phyloP scores from a whole-genome alignment of 2,329 filamentous ascomycete genomes.

The Phaeophleospora eucalypticola region DNA sequence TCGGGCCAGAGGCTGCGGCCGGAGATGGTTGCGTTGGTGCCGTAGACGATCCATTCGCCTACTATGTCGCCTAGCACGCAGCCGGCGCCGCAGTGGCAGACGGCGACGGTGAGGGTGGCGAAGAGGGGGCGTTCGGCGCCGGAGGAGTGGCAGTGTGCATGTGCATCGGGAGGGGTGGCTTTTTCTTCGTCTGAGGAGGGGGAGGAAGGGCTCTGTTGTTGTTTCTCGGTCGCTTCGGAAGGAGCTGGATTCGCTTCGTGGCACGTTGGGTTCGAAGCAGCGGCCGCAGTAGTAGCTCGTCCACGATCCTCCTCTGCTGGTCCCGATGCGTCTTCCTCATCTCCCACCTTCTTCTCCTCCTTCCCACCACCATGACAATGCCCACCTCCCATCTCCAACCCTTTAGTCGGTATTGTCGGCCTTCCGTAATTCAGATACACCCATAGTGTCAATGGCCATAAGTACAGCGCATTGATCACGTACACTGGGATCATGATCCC shows the following conservation, averaged over 20 bases:
- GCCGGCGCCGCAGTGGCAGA: constrained; percentile 33
- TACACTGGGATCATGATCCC: constrained; percentile 23
- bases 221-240: too few relatives aligned
- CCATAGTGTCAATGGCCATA: constrained; percentile 23
- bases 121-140: constrained; percentile 18
- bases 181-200: too few relatives aligned
- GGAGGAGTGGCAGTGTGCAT: too few relatives aligned
- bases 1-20: constrained; percentile 19
- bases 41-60: constrained; percentile 34
- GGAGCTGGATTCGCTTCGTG: too few relatives aligned
- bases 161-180: too few relatives aligned
- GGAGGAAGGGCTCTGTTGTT: too few relatives aligned
- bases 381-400: neutral
- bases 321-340: too few relatives aligned
- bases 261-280: too few relatives aligned
- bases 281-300: too few relatives aligned
- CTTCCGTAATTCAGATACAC: constrained; percentile 23
- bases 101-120: constrained; percentile 28
- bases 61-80: constrained; percentile 34
- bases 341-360: too few relatives aligned
- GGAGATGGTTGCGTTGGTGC: constrained; percentile 23
- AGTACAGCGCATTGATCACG: constrained; percentile 23
- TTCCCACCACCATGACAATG: constrained; percentile 12
- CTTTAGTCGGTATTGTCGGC: constrained; percentile 11
- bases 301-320: too few relatives aligned